Percentiles rank a stretch among this genome's conserved stretches.
These are phyloP conservation scores for Ganoderma sp. DNA, from an alignment of 1,284 basidiomycete species.

Conservation along the genomic window DNA sequence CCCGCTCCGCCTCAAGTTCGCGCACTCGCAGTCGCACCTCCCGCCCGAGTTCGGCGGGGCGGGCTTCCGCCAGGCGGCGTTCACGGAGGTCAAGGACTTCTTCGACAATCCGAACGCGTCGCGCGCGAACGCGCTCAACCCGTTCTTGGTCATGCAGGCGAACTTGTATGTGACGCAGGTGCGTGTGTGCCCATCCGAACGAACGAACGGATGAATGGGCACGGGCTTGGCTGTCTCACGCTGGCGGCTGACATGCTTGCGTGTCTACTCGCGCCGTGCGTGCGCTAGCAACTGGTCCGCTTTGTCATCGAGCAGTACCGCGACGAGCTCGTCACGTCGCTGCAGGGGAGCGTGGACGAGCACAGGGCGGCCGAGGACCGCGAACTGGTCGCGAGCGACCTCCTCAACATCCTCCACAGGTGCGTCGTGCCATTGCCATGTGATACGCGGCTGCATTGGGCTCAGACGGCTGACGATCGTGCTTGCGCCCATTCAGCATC, in stretches of 20 bases:
- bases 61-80: slow-evolving; percentile 78
- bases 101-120: slow-evolving; percentile 88
- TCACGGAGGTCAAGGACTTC: slow-evolving; percentile 86
- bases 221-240: not conserved
- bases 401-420: slow-evolving; percentile 84
- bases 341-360: slow-evolving; percentile 70
- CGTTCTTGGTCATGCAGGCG: slow-evolving; percentile 87
- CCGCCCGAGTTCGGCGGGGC: slow-evolving; percentile 69
- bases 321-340: slow-evolving; percentile 74
- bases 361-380: slow-evolving; percentile 69
- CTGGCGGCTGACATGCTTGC: not conserved
- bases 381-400: slow-evolving; percentile 78
- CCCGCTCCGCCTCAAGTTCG: slow-evolving; percentile 68
- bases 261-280: not conserved
- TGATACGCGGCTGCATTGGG: slow-evolving; percentile 11
- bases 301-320: slow-evolving; percentile 90
- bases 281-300: slow-evolving; percentile 80
- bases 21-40: slow-evolving; percentile 52
- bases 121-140: slow-evolving; percentile 81
- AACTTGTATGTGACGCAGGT: slow-evolving; percentile 90
- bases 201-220: not conserved
- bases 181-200: slow-evolving; percentile 44
- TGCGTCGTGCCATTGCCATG: slow-evolving; percentile 36
- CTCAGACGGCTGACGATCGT: slow-evolving; percentile 14
- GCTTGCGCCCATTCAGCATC: slow-evolving; percentile 55